Percentiles rank a stretch among this genome's conserved stretches.
phyloP scores from a whole-genome alignment of 768 basidiomycete genomes.

The Tylopilus vinaceipallidus region DNA sequence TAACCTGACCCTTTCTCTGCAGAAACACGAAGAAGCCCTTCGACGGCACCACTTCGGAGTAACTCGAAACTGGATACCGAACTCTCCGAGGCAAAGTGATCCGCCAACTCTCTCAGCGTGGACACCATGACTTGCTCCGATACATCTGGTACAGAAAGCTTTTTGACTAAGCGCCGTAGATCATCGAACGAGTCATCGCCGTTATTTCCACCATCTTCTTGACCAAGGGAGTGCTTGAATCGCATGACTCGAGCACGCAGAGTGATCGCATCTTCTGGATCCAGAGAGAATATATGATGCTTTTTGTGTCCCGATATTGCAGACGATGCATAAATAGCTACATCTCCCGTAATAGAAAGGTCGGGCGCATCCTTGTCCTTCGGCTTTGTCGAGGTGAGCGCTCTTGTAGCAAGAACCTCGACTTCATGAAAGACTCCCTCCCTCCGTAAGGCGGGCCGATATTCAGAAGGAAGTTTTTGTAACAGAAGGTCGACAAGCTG shows the following conservation, averaged over 20 bases:
- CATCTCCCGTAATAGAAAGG: conserved; percentile 35
- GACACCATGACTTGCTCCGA: conserved; percentile 63
- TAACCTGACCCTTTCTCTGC: conserved; percentile 54
- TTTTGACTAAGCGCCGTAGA: conserved; percentile 62
- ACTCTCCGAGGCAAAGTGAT: conserved; percentile 70
- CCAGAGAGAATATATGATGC: conserved; percentile 61
- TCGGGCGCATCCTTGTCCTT: conserved; percentile 44
- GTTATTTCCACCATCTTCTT: conserved; percentile 50
- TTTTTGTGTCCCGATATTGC: conserved; percentile 67
- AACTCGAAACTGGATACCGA: conserved; percentile 96
- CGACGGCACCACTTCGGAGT: conserved; percentile 90
- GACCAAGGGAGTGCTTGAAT: conserved; percentile 69
- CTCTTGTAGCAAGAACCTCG: conserved; percentile 66
- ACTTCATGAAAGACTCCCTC: conserved; percentile 98
- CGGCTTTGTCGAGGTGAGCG: conserved; percentile 51
- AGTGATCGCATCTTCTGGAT: conserved; percentile 90
- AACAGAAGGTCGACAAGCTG: conserved; percentile 93
- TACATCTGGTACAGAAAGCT: conserved; percentile 52
- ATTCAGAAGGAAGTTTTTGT: conserved; percentile 77
- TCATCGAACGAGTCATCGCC: conserved; percentile 62
- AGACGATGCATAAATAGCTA: conserved; percentile 39
- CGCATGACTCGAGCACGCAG: conserved; percentile 87
- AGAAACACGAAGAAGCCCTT: conserved; percentile 79
- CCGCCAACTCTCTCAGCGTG: conserved; percentile 72
- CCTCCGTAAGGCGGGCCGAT: conserved; percentile 85